phyloP scores from a whole-genome alignment of 2,329 filamentous ascomycete species.

The Xylaria sp. region DNA sequence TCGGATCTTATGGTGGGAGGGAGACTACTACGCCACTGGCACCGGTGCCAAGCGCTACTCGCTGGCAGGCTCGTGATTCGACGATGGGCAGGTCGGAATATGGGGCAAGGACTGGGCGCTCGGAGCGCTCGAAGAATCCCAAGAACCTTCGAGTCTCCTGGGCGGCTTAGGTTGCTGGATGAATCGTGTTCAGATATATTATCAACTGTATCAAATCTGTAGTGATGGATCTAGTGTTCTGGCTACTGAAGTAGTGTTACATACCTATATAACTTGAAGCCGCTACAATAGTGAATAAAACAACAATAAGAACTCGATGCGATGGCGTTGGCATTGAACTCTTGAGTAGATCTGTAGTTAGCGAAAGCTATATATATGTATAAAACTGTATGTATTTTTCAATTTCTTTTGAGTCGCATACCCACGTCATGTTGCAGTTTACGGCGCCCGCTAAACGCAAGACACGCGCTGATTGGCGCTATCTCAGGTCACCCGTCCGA shows the following conservation, averaged over 20 bases:
- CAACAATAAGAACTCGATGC: too few species aligned
- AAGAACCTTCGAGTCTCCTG: slow-evolving; percentile 42
- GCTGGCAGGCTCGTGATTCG: slow-evolving; percentile 36
- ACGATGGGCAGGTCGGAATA: slow-evolving; percentile 35
- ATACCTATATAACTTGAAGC: not conserved
- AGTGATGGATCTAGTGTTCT: not conserved
- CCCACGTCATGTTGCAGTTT: slow-evolving; percentile 39
- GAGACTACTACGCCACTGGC: slow-evolving; percentile 43
- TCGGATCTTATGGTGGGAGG: slow-evolving; percentile 35
- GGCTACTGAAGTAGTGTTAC: not conserved
- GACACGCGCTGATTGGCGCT: not conserved
- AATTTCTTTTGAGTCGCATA: not conserved
- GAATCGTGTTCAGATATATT: not conserved
- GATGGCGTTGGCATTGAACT: too few species aligned
- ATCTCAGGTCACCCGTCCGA: slow-evolving; percentile 21
- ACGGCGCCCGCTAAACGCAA: not conserved
- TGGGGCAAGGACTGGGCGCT: slow-evolving; percentile 30
- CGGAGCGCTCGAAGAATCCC: slow-evolving; percentile 33
- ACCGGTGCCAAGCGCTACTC: slow-evolving; percentile 36
- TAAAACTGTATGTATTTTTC: not conserved
- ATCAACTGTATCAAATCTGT: not conserved
- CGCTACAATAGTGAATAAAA: not conserved
- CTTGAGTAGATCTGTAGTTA: too few species aligned
- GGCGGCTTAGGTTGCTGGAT: slow-evolving; percentile 31
- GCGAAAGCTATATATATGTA: too few species aligned